Base-by-base conservation (phyloP, 2,329 filamentous ascomycete genomes). In the Epichloe bromicola region DNA sequence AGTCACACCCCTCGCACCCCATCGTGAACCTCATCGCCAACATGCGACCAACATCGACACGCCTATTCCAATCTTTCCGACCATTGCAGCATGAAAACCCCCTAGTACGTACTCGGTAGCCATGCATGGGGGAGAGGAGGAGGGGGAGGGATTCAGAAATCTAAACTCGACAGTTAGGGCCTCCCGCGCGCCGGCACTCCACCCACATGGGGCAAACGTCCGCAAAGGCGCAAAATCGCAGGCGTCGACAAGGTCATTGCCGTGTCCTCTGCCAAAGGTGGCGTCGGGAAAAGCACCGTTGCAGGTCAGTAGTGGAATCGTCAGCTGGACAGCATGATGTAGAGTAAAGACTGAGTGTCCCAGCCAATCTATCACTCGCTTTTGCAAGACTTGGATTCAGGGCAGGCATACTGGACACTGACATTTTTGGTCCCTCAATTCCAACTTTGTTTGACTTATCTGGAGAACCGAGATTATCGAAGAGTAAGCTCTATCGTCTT, bases 241-340 rank as follows among this genome's bases (percentile, higher is more conserved):
- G 82, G 90, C 64, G 91, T 98, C 23, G 79, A 82, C 57, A 95
- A 95, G 65, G 82, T 96, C n/a, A 80, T 98, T 53, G 89, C 90
- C n/a, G 88, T 98, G 14, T 95, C 89, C 4, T 97, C 90, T 1
- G 93, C 93, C 14, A 98, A 98, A 64, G 93, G 93, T 2, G 93
- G 93, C n/a, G 93, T 98, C 0, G 93, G 93, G 1, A 98, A 98
- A 65, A 95, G 88, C 59, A 98, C 93, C 7, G 82, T 97, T 43
- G 84, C 91, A 53, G 85, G 87, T 87, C 61, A 49, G 68, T 66
- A 4, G 8, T 11, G 10, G 3, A 10, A 30, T 30, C 8, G 8
- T 30, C 26, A 10, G 8, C 4, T 4, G 8, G 30, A 30, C 30
- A 30, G 23, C 30, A 30, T 30, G 3, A 30, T 10, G 8, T 10